phyloP scores from a whole-genome alignment of 2,329 filamentous ascomycete genomes.

The Eutypa lata region DNA sequence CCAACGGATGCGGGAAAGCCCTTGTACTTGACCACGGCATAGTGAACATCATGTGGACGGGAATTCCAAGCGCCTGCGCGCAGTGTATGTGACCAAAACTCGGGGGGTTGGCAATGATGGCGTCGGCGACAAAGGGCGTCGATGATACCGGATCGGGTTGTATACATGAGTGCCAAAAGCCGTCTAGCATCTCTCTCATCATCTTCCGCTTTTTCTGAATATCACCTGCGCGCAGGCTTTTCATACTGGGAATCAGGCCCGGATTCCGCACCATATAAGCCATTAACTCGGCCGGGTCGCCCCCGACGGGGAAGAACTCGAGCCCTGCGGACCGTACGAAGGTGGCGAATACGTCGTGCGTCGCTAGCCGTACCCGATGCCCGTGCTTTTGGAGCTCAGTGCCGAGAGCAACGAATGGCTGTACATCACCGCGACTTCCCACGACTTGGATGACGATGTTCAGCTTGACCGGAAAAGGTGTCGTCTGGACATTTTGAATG shows the following conservation, averaged over 20 bases:
- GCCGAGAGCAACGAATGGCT: slow-evolving; percentile 71
- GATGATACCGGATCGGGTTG: slow-evolving; percentile 51
- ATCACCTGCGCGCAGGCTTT: slow-evolving; percentile 34
- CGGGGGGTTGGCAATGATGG: slow-evolving; percentile 75
- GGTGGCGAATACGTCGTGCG: slow-evolving; percentile 64
- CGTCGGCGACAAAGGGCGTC: slow-evolving; percentile 77
- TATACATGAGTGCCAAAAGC: slow-evolving; percentile 84
- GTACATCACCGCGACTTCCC: slow-evolving; percentile 71
- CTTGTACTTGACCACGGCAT: slow-evolving; percentile 86
- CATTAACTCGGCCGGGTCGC: slow-evolving; percentile 73
- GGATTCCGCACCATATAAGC: slow-evolving; percentile 50
- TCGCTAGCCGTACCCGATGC: slow-evolving; percentile 71
- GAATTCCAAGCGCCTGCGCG: slow-evolving; percentile 72
- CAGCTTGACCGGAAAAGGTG: slow-evolving; percentile 29
- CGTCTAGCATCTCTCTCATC: slow-evolving; percentile 75
- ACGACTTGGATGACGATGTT: slow-evolving; percentile 76
- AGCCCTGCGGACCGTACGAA: slow-evolving; percentile 69
- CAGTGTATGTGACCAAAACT: slow-evolving; percentile 75
- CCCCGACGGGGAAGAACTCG: slow-evolving; percentile 76
- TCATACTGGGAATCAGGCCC: slow-evolving; percentile 32
- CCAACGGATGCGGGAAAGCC: slow-evolving; percentile 76
- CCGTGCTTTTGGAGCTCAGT: slow-evolving; percentile 62
- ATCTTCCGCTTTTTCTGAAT: slow-evolving; percentile 38
- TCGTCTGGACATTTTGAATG: not conserved
- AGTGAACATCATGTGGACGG: slow-evolving; percentile 86